Conservation (phyloP, 2,329 filamentous ascomycete genomes). For the Tolypocladium ovalisporum region DNA sequence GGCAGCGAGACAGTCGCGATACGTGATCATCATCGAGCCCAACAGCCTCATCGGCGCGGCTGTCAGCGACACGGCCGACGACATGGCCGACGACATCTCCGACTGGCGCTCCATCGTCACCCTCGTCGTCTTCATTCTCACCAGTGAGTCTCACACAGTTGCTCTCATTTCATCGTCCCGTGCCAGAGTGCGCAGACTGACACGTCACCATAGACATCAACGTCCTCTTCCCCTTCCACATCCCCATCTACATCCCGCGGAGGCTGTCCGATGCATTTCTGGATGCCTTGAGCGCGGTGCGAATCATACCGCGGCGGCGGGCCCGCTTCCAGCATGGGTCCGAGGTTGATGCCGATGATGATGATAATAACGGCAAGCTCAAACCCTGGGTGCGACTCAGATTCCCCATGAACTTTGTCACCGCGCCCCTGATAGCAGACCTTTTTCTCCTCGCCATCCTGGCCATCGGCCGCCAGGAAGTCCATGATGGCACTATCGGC, state of each 20-base stretch:
- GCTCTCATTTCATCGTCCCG: neutral
- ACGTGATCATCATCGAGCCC: neutral
- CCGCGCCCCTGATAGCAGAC: conserved; percentile 58
- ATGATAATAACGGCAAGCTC: conserved; percentile 15
- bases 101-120: conserved; percentile 62
- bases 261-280: conserved; percentile 32
- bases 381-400: conserved; percentile 35
- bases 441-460: conserved; percentile 59
- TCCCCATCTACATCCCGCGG: conserved; percentile 51
- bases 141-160: conserved; percentile 48
- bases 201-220: conserved; percentile 41
- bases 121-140: conserved; percentile 55
- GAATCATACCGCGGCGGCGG: conserved; percentile 40
- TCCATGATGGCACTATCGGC: conserved; percentile 57
- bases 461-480: conserved; percentile 56
- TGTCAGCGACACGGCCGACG: neutral
- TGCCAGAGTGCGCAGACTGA: too few relatives aligned
- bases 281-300: conserved; percentile 20
- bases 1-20: neutral
- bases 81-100: conserved; percentile 31
- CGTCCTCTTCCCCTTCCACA: conserved; percentile 58
- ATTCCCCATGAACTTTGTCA: conserved; percentile 61
- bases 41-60: neutral
- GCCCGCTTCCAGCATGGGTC: neutral
- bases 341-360: conserved; percentile 7